A percentile compares a stretch with the other conserved stretches of the same genome.
phyloP scores from a whole-genome alignment of 371 early-diverging fungal genomes.

The Blakeslea trispora region DNA sequence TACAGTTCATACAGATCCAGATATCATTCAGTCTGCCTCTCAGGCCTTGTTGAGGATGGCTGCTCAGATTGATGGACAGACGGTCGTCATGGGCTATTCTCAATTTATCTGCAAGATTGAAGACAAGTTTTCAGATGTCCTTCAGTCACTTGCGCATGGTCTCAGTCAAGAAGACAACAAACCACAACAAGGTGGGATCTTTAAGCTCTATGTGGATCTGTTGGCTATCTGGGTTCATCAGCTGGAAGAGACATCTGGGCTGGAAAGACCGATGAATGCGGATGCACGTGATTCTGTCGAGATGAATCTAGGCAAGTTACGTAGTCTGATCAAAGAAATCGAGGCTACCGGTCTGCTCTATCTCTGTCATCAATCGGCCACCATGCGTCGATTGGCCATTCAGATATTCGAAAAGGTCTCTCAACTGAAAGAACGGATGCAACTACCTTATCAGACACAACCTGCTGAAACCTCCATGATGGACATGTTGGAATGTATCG shows the following conservation, averaged over 20 bases:
- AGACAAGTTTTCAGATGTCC: conserved; percentile 58
- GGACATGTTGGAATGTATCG: conserved; percentile 39
- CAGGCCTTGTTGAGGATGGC: conserved; percentile 71
- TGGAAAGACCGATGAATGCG: conserved; percentile 10
- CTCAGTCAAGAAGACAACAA: conserved; percentile 17
- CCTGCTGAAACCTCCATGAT: conserved; percentile 18
- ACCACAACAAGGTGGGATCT: conserved; percentile 32
- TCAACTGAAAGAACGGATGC: conserved; percentile 43
- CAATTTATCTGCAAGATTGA: conserved; percentile 62
- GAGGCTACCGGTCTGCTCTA: conserved; percentile 79
- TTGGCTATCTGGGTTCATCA: conserved; percentile 45
- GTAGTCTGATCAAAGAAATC: conserved; percentile 65
- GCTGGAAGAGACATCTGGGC: conserved; percentile 27
- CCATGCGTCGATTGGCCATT: conserved; percentile 61
- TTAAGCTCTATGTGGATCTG: conserved; percentile 46
- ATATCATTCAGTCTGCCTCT: conserved; percentile 69
- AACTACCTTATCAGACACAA: background rate
- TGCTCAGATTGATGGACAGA: conserved; percentile 62
- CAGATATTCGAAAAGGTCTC: conserved; percentile 62
- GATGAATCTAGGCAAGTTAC: conserved; percentile 31
- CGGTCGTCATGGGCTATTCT: conserved; percentile 58
- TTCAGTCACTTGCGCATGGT: conserved; percentile 47
- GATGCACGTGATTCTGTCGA: conserved; percentile 12
- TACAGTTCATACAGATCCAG: conserved; percentile 81
- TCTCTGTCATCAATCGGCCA: conserved; percentile 63